Conservation (phyloP, 371 early-diverging fungal genomes). For the Haplosporangium sp. region DNA sequence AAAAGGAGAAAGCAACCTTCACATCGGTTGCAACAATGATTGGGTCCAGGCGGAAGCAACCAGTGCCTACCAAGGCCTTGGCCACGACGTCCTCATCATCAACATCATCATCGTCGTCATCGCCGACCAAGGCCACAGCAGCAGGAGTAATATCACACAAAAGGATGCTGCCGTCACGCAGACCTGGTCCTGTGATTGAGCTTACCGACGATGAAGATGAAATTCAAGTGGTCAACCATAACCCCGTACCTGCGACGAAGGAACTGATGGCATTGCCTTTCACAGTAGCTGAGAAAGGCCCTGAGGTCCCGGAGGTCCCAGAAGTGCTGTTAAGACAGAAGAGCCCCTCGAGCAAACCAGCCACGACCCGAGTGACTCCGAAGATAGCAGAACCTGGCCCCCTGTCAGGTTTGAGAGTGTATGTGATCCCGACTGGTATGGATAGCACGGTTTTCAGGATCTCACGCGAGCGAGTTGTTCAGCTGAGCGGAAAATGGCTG, state of each 20-base stretch:
- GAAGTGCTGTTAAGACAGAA: too few species aligned
- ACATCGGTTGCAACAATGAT: slow-evolving; percentile 16
- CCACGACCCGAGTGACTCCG: not conserved
- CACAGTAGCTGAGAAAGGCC: too few species aligned
- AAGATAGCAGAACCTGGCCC: not conserved
- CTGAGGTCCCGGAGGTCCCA: too few species aligned
- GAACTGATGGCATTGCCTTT: too few species aligned
- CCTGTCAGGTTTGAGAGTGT: slow-evolving; percentile 10
- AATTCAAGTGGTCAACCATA: not conserved
- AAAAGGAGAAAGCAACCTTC: slow-evolving; percentile 13
- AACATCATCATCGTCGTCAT: not conserved
- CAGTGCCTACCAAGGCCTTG: not conserved
- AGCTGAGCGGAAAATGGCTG: slow-evolving; percentile 31
- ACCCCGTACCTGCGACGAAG: not conserved
- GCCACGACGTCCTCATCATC: not conserved
- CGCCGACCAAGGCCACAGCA: too few species aligned
- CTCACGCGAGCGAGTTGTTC: slow-evolving; percentile 20
- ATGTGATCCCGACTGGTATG: slow-evolving; percentile 40
- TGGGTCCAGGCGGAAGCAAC: slow-evolving; percentile 26
- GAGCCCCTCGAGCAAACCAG: too few species aligned
- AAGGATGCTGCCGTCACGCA: not conserved
- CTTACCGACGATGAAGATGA: slow-evolving; percentile 11
- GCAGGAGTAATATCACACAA: too few species aligned
- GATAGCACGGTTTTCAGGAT: slow-evolving; percentile 16
- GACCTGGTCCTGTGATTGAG: slow-evolving; percentile 10